phyloP scores from a whole-genome alignment of 2,329 filamentous ascomycete species.

The Chaetomium olivaceum region DNA sequence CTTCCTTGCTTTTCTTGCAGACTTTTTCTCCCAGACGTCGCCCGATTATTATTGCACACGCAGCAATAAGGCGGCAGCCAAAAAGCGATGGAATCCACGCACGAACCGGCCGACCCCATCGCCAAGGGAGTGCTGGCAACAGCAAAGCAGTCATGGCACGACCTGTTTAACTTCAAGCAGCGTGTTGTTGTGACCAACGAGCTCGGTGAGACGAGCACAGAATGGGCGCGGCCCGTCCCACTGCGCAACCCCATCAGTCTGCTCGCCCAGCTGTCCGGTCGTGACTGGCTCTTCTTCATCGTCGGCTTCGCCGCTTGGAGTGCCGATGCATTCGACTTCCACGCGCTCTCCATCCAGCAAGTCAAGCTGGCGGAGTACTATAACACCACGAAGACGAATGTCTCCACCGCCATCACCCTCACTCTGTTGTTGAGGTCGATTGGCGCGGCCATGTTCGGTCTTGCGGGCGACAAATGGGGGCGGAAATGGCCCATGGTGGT shows the following conservation, averaged over 20 bases:
- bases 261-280: slow-evolving; percentile 61
- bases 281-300: slow-evolving; percentile 74
- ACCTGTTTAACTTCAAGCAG: slow-evolving; percentile 64
- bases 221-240: slow-evolving; percentile 68
- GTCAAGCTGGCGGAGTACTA: slow-evolving; percentile 63
- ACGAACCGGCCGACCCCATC: slow-evolving; percentile 64
- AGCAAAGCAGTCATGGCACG: slow-evolving; percentile 34
- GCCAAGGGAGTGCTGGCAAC: slow-evolving; percentile 58
- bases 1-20: neutral
- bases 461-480: slow-evolving; percentile 76
- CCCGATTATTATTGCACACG: neutral
- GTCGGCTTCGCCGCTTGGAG: slow-evolving; percentile 76
- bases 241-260: slow-evolving; percentile 71
- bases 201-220: slow-evolving; percentile 62
- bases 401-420: slow-evolving; percentile 73
- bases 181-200: slow-evolving; percentile 67
- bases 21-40: neutral
- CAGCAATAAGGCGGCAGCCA: neutral
- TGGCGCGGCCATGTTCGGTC: slow-evolving; percentile 73
- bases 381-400: slow-evolving; percentile 58
- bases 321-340: slow-evolving; percentile 82
- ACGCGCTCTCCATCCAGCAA: slow-evolving; percentile 77
- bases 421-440: slow-evolving; percentile 73
- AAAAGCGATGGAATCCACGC: slow-evolving; percentile 32
- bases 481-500: slow-evolving; percentile 81